These are phyloP conservation scores for Vaccinium macrocarpon DNA, from an alignment of 148 eudicot genomes.

Conservation along the genomic window DNA sequence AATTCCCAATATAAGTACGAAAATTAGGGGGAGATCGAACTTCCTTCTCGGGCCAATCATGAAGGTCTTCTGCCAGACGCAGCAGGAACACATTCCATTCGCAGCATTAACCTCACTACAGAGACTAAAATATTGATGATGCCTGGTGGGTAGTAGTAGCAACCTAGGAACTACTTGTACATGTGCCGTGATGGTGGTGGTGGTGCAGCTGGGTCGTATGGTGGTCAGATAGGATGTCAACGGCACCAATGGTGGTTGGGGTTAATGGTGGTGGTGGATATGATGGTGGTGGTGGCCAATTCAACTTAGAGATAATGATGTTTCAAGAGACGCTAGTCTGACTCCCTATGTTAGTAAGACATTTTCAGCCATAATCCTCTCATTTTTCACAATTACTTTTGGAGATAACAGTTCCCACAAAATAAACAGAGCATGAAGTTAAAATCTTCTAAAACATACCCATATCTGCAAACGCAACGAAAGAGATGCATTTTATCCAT, in stretches of 20 bases:
- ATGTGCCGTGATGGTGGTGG: background rate
- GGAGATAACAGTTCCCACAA: background rate
- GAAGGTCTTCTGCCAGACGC: background rate
- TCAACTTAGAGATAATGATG: background rate
- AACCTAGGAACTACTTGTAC: background rate
- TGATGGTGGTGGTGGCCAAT: background rate
- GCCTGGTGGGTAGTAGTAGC: background rate
- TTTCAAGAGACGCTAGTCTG: background rate
- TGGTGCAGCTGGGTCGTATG: background rate
- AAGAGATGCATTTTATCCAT: background rate
- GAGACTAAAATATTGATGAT: background rate
- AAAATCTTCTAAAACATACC: background rate
- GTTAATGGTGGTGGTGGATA: background rate
- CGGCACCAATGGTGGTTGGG: background rate
- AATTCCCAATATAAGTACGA: background rate
- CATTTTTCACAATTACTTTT: background rate
- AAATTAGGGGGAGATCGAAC: background rate
- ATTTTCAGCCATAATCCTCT: background rate
- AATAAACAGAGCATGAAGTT: background rate
- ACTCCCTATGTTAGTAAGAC: background rate
- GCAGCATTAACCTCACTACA: background rate
- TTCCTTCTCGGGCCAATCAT: background rate
- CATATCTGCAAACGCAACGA: background rate
- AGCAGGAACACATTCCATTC: background rate
- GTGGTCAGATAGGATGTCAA: too few species aligned